Conservation (phyloP, 1,284 basidiomycete genomes). For the Ceratobasidium sp. region DNA sequence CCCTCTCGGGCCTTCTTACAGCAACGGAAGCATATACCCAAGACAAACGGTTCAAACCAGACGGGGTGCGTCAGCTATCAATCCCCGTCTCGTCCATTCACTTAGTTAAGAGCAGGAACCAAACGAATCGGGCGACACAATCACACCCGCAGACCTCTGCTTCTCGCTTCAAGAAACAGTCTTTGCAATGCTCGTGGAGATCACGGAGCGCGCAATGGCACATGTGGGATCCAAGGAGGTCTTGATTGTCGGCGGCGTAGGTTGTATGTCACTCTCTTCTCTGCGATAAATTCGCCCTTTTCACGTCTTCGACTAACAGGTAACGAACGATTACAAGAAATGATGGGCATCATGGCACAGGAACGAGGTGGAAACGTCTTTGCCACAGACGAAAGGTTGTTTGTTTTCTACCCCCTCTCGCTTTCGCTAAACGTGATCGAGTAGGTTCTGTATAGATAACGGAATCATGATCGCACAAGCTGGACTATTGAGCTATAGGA, state of each 20-base stretch:
- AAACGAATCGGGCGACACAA: constrained; percentile 73
- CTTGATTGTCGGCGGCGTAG: constrained; percentile 97
- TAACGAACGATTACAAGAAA: constrained; percentile 93
- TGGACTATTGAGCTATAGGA: constrained; percentile 90
- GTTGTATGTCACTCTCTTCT: constrained; percentile 74
- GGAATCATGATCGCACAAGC: constrained; percentile 99
- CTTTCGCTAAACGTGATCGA: background rate
- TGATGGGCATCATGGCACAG: constrained; percentile 98
- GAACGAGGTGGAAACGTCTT: constrained; percentile 94
- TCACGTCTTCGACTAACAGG: constrained; percentile 64
- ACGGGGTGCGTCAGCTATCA: constrained; percentile 37
- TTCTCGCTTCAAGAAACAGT: constrained; percentile 98
- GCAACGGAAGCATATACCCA: constrained; percentile 89
- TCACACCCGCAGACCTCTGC: constrained; percentile 95
- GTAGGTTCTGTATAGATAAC: constrained; percentile 98
- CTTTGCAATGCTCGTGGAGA: constrained; percentile 99
- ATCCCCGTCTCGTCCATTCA: background rate
- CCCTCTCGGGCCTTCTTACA: constrained; percentile 92
- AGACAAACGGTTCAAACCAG: constrained; percentile 77
- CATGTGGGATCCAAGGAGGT: constrained; percentile 97
- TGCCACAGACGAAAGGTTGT: constrained; percentile 94
- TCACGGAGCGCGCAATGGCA: constrained; percentile 99
- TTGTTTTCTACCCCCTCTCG: background rate
- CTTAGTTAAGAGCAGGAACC: constrained; percentile 60
- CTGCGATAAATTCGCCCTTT: background rate